Evolutionary conservation across 2,329 filamentous ascomycete genomes (phyloP).

Genomic region (Rhynchosporium graminicola): DNA sequence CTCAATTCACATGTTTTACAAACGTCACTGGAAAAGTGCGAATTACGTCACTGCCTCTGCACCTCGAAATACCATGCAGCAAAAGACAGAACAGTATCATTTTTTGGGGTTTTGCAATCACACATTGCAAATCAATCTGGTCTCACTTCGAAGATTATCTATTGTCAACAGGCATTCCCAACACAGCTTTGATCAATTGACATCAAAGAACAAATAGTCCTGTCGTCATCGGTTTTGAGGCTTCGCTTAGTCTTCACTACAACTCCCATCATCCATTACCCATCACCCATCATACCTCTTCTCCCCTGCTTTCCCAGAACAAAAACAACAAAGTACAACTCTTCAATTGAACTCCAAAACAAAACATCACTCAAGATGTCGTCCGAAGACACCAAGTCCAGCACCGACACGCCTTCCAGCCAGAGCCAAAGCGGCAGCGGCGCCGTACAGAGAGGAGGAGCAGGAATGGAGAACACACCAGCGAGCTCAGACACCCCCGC

Average conservation of each 20-base stretch:
- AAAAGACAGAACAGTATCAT: neutral
- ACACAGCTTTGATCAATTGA: neutral
- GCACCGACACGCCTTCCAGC: constrained; percentile 1
- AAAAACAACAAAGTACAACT: neutral
- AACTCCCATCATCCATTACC: too few relatives aligned
- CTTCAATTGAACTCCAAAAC: neutral
- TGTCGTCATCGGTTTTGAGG: neutral
- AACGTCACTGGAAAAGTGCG: neutral
- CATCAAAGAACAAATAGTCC: neutral
- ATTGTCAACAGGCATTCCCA: neutral
- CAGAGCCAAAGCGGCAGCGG: constrained; percentile 8
- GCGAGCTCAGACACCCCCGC: constrained; percentile 8
- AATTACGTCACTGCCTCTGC: neutral
- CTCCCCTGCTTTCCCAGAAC: too few relatives aligned
- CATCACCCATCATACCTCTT: neutral
- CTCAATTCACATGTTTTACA: neutral
- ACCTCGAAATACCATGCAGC: neutral
- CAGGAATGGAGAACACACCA: constrained; percentile 3
- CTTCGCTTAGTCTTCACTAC: constrained; percentile 1
- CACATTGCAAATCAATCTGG: neutral
- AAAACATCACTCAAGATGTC: constrained; percentile 2
- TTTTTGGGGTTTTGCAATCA: neutral
- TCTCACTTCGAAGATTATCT: neutral
- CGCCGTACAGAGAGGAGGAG: constrained; percentile 14
- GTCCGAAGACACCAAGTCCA: constrained; percentile 1